phyloP scores from a whole-genome alignment of 495 filamentous ascomycete species.

The Xylaria bambusicola region DNA sequence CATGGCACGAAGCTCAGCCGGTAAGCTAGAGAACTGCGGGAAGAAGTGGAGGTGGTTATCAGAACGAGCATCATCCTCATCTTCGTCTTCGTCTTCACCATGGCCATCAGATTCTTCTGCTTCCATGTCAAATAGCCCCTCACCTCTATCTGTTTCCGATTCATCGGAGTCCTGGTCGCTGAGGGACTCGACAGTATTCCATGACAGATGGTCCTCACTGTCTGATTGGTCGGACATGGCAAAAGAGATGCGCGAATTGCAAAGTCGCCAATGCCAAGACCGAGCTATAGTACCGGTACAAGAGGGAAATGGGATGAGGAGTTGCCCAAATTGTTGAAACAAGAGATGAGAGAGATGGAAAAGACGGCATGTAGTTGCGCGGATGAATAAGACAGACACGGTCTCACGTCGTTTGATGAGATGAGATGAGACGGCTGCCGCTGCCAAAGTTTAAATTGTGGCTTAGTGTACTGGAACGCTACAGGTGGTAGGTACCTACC shows the following conservation, averaged over 20 bases:
- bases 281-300: not conserved
- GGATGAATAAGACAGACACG: not conserved
- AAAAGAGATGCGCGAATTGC: not conserved
- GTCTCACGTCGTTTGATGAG: not conserved
- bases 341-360: not conserved
- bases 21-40: conserved; percentile 41
- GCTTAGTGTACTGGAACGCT: not conserved
- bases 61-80: conserved; percentile 21
- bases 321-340: not conserved
- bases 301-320: not conserved
- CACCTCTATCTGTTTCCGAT: conserved; percentile 14
- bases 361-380: not conserved
- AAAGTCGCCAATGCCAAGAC: too few species aligned
- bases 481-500: too few species aligned
- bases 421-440: not conserved
- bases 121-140: conserved; percentile 32
- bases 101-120: conserved; percentile 29
- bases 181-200: not conserved
- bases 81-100: conserved; percentile 5
- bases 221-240: conserved; percentile 14
- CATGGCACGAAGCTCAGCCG: conserved; percentile 40
- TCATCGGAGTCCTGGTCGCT: conserved; percentile 10
- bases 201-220: not conserved
- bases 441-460: conserved; percentile 8
- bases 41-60: conserved; percentile 25